Evolutionary conservation across 2,329 filamentous ascomycete genomes (phyloP).

Genomic region (Penicillium sp.): DNA sequence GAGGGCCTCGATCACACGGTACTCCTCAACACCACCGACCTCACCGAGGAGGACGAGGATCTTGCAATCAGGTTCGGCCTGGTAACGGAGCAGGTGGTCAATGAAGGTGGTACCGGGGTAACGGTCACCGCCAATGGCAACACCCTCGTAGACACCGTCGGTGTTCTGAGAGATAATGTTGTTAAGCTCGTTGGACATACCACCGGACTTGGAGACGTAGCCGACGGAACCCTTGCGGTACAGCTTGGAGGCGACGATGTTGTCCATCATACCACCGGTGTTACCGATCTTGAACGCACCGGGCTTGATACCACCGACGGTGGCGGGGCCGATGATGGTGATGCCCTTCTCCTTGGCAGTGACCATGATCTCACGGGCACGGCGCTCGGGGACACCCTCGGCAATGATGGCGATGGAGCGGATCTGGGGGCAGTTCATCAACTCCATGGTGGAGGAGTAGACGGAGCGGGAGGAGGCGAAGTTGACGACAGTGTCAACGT

Average conservation of each 20-base stretch:
- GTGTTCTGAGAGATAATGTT: slow-evolving; percentile 97
- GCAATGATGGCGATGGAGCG: slow-evolving; percentile 99
- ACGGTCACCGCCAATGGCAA: slow-evolving; percentile 98
- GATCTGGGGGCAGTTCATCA: slow-evolving; percentile 96
- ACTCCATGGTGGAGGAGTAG: slow-evolving; percentile 96
- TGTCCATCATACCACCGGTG: slow-evolving; percentile 99
- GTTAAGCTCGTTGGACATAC: slow-evolving; percentile 99
- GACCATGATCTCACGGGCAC: slow-evolving; percentile 96
- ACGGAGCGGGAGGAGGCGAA: slow-evolving; percentile 98
- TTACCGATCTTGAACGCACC: slow-evolving; percentile 99
- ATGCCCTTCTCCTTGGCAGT: slow-evolving; percentile 97
- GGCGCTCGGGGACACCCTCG: slow-evolving; percentile 96
- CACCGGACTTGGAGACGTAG: slow-evolving; percentile 99
- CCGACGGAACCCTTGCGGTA: slow-evolving; percentile 98
- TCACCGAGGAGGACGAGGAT: slow-evolving; percentile 94
- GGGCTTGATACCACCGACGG: slow-evolving; percentile 98
- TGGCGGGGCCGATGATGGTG: slow-evolving; percentile 97
- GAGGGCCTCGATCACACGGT: slow-evolving; percentile 97
- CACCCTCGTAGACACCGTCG: slow-evolving; percentile 97
- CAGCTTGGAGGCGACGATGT: slow-evolving; percentile 99
- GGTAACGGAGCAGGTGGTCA: slow-evolving; percentile 94
- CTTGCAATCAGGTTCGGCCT: slow-evolving; percentile 96
- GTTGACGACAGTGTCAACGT: slow-evolving; percentile 98
- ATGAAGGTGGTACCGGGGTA: slow-evolving; percentile 99
- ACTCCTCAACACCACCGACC: slow-evolving; percentile 98